Conservation (phyloP, 192 early-diverging fungal genomes). For the Bifiguratus adelaidae region DNA sequence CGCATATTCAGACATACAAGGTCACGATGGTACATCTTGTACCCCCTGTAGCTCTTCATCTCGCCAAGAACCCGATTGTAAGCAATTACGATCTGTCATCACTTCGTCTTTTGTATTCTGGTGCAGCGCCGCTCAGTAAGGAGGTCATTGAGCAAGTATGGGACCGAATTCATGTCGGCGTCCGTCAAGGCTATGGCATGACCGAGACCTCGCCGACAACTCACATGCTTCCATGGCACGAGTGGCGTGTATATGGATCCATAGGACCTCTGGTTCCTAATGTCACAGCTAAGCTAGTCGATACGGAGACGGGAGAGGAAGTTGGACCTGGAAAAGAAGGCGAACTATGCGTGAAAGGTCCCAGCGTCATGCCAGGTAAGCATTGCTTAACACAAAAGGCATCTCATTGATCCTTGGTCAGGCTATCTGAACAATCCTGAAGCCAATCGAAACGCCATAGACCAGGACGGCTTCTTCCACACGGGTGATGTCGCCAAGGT, state of each 20-base stretch:
- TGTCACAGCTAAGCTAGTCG: constrained; percentile 23
- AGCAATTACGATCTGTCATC: constrained; percentile 20
- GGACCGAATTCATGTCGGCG: not conserved
- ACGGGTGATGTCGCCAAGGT: constrained; percentile 73
- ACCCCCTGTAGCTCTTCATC: constrained; percentile 49
- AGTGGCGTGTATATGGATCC: constrained; percentile 15
- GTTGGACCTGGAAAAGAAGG: constrained; percentile 17
- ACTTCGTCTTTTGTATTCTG: constrained; percentile 5
- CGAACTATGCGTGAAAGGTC: constrained; percentile 26
- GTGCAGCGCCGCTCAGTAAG: constrained; percentile 9
- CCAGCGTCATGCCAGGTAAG: constrained; percentile 29
- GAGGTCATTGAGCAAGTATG: constrained; percentile 7
- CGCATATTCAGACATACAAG: constrained; percentile 37
- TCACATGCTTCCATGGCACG: constrained; percentile 2
- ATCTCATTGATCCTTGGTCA: too few species aligned
- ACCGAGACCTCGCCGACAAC: constrained; percentile 12
- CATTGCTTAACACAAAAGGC: too few species aligned
- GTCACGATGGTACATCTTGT: constrained; percentile 46
- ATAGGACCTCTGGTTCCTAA: constrained; percentile 21
- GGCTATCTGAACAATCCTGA: constrained; percentile 73
- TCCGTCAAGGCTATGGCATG: constrained; percentile 19
- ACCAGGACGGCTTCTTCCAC: constrained; percentile 65
- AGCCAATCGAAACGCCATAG: constrained; percentile 65
- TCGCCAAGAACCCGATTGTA: constrained; percentile 24
- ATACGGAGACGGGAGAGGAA: constrained; percentile 32